Percentiles rank a stretch among this genome's conserved stretches.
These are phyloP conservation scores for Entonaema liquescens DNA, from an alignment of 495 filamentous ascomycete genomes.

Conservation along the genomic window DNA sequence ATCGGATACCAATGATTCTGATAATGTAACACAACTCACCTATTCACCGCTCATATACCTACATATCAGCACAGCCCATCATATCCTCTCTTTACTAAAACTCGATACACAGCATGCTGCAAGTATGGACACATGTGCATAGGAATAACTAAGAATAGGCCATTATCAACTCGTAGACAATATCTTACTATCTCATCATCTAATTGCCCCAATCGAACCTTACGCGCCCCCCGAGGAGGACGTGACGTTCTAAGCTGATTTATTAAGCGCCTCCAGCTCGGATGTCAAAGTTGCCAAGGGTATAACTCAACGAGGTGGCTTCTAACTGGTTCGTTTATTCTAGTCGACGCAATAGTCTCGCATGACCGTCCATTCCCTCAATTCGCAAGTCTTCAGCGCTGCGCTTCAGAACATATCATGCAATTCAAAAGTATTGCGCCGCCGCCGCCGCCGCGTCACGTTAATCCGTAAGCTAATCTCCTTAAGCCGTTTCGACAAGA, in stretches of 20 bases:
- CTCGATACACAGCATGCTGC: background rate
- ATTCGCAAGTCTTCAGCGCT: constrained; percentile 13
- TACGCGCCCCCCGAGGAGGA: background rate
- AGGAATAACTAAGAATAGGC: constrained; percentile 20
- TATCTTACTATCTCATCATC: background rate
- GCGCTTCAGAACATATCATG: constrained; percentile 17
- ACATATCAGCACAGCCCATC: background rate
- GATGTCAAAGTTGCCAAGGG: constrained; percentile 16
- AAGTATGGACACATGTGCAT: constrained; percentile 2
- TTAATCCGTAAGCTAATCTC: constrained; percentile 8
- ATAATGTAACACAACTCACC: background rate
- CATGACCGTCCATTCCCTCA: constrained; percentile 9
- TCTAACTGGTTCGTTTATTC: constrained; percentile 32
- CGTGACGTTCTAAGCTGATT: constrained; percentile 4
- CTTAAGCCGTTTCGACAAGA: constrained; percentile 6
- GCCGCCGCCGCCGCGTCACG: constrained; percentile 6
- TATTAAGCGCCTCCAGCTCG: constrained; percentile 34
- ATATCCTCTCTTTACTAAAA: background rate
- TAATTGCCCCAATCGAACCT: background rate
- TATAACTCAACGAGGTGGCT: background rate
- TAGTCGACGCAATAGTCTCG: constrained; percentile 18
- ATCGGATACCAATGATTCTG: constrained; percentile 6
- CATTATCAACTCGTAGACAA: background rate
- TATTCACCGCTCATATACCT: background rate
- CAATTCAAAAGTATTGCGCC: constrained; percentile 5